These are phyloP conservation scores for Suhomyces terraborum DNA, from an alignment of 1,139 yeast genomes.

Conservation along the genomic window DNA sequence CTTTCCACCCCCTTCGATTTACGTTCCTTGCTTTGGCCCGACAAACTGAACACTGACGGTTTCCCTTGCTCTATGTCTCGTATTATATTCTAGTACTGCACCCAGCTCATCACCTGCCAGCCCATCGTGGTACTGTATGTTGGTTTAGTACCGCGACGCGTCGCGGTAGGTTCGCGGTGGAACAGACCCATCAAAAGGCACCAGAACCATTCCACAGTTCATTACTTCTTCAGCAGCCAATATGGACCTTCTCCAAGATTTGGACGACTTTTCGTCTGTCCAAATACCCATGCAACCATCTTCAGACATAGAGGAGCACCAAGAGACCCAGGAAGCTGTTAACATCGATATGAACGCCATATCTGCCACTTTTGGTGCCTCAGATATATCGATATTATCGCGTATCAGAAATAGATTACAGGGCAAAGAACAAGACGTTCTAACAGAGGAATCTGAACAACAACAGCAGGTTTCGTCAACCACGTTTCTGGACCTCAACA, in stretches of 20 bases:
- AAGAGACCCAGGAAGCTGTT: too few species aligned
- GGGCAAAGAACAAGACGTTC: constrained; percentile 8
- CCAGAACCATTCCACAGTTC: background rate
- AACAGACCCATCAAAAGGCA: background rate
- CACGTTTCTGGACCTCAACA: background rate
- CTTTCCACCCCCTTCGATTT: too few species aligned
- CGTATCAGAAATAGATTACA: constrained; percentile 23
- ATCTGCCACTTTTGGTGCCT: constrained; percentile 15
- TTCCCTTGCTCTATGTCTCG: background rate
- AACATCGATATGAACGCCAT: constrained; percentile 20
- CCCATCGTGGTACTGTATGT: too few species aligned
- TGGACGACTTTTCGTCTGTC: constrained; percentile 20
- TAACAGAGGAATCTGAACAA: constrained; percentile 4
- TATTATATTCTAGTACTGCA: background rate
- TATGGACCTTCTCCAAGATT: constrained; percentile 27
- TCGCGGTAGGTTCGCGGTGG: background rate
- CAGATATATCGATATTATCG: constrained; percentile 19
- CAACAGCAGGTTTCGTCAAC: background rate
- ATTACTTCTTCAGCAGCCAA: background rate
- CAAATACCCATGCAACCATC: constrained; percentile 12
- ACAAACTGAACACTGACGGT: too few species aligned
- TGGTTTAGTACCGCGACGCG: background rate
- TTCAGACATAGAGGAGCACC: constrained; percentile 15
- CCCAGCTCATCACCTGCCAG: too few species aligned
- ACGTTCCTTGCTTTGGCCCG: too few species aligned